Evolutionary conservation across 148 eudicot genomes (phyloP).

Genomic region (Cornus controversa): DNA sequence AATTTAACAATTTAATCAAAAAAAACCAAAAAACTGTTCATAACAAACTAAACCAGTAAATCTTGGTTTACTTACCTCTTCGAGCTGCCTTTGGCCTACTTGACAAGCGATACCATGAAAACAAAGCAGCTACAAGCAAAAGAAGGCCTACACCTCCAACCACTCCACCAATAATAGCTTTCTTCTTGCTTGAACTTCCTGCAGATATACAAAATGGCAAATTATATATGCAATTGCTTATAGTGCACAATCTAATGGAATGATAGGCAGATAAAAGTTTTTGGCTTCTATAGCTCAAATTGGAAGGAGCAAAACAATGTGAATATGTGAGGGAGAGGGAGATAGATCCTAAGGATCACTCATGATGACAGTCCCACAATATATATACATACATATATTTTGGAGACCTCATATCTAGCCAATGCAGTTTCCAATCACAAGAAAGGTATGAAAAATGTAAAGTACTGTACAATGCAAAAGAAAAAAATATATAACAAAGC

Average conservation of each 20-base stretch:
- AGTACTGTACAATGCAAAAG: background rate
- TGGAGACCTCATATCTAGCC: background rate
- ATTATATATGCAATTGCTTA: too few species aligned
- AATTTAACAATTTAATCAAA: background rate
- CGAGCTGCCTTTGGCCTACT: conserved; percentile 23
- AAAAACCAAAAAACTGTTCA: background rate
- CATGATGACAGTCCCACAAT: too few species aligned
- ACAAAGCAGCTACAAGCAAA: conserved; percentile 24
- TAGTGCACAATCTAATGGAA: too few species aligned
- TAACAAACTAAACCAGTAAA: background rate
- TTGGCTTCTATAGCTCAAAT: too few species aligned
- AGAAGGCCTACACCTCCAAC: conserved; percentile 42
- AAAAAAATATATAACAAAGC: background rate
- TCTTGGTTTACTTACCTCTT: conserved; percentile 36
- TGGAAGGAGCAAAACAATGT: too few species aligned
- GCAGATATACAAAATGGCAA: background rate
- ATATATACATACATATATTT: too few species aligned
- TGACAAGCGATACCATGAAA: conserved; percentile 23
- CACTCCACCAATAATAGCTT: conserved; percentile 34
- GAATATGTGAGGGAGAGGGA: too few species aligned
- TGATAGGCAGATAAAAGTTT: too few species aligned
- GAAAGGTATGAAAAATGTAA: background rate
- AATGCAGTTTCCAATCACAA: background rate
- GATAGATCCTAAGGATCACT: too few species aligned
- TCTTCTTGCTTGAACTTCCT: conserved; percentile 34